Conservation (phyloP, 2,329 filamentous ascomycete species). For the Chrysoporthe deuterocubensis region DNA sequence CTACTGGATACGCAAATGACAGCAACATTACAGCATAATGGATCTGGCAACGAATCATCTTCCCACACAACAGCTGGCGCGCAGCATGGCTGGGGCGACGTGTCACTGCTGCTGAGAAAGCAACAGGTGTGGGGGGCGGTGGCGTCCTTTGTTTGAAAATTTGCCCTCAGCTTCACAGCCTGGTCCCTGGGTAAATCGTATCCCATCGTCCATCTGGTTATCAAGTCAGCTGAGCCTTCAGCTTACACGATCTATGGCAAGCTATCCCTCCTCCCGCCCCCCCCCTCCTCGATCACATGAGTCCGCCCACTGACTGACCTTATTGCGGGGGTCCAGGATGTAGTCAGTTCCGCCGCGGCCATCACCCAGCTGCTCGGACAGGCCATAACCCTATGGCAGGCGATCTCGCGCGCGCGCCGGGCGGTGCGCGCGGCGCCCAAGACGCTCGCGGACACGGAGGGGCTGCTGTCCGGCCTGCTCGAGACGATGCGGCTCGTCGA, state of each 20-base stretch:
- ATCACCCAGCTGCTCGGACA: not conserved
- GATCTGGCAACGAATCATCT: no score
- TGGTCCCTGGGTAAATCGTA: not conserved
- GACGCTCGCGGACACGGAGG: not conserved
- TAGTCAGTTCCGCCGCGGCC: not conserved
- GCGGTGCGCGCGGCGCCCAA: not conserved
- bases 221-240: not conserved
- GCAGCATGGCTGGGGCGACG: no score
- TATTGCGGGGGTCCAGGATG: not conserved
- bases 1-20: no score
- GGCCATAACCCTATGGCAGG: not conserved
- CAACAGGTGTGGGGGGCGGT: no score
- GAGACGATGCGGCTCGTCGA: not conserved
- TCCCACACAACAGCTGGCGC: no score
- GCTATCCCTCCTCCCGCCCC: not conserved
- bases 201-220: not conserved
- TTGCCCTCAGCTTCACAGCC: not conserved
- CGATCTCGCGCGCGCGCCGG: not conserved
- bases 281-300: not conserved
- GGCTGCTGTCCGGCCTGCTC: not conserved
- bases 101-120: no score
- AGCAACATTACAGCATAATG: no score
- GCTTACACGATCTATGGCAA: not conserved
- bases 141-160: no score
- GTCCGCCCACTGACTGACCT: not conserved